These are phyloP conservation scores for Alternaria sp. DNA, from an alignment of 2,329 filamentous ascomycete genomes.

Conservation along the genomic window DNA sequence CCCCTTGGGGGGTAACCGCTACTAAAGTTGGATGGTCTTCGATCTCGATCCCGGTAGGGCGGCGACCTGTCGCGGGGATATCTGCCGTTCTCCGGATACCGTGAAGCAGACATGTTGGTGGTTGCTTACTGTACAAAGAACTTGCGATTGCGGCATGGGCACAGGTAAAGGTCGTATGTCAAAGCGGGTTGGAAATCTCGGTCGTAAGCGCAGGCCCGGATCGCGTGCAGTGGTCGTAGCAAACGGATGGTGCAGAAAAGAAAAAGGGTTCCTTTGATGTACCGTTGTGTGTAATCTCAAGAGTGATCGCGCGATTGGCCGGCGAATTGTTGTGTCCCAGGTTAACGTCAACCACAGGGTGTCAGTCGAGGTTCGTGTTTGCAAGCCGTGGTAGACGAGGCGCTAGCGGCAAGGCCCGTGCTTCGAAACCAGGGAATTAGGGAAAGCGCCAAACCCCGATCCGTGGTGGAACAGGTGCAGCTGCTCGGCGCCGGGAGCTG, in stretches of 20 bases:
- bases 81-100: slow-evolving; percentile 44
- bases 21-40: slow-evolving; percentile 68
- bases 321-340: slow-evolving; percentile 1
- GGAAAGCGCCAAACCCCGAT: slow-evolving; percentile 30
- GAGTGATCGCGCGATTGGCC: background rate
- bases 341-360: slow-evolving; percentile 15
- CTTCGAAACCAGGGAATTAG: slow-evolving; percentile 18
- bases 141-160: slow-evolving; percentile 24
- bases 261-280: background rate
- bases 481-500: slow-evolving; percentile 40
- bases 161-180: slow-evolving; percentile 2
- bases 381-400: slow-evolving; percentile 15
- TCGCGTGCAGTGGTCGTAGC: background rate
- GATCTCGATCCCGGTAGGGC: slow-evolving; percentile 70
- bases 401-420: slow-evolving; percentile 24
- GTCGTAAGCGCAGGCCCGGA: background rate
- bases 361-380: slow-evolving; percentile 21
- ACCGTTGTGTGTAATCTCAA: background rate
- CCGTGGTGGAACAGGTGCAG: slow-evolving; percentile 31
- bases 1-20: slow-evolving; percentile 60
- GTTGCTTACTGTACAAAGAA: slow-evolving; percentile 1
- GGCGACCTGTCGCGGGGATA: slow-evolving; percentile 53
- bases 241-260: background rate
- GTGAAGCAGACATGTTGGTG: slow-evolving; percentile 42
- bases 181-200: background rate